Evolutionary conservation across 1,284 basidiomycete species (phyloP).

Genomic region (Taiwanofungus camphoratus): DNA sequence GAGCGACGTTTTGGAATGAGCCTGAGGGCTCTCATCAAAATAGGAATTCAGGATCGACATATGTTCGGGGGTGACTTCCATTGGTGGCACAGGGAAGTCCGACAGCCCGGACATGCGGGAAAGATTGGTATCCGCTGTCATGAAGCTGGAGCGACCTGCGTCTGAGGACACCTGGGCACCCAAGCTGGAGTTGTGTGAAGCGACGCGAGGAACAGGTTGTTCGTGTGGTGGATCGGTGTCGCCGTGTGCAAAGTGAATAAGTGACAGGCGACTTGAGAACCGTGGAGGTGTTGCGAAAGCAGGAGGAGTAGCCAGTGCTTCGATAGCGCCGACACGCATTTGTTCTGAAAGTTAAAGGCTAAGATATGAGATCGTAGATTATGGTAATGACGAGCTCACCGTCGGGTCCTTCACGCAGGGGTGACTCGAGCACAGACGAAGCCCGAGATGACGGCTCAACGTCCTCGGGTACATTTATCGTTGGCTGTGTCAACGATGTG

Average conservation of each 20-base stretch:
- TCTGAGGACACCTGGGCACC: conserved; percentile 37
- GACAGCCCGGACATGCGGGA: conserved; percentile 70
- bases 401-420: conserved; percentile 31
- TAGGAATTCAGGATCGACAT: conserved; percentile 21
- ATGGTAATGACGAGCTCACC: conserved; percentile 32
- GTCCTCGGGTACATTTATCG: conserved; percentile 55
- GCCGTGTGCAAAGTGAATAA: conserved; percentile 19
- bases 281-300: conserved; percentile 35
- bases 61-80: conserved; percentile 18
- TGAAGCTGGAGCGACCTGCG: conserved; percentile 52
- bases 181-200: conserved; percentile 30
- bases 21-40: conserved; percentile 15
- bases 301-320: conserved; percentile 45
- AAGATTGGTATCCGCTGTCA: conserved; percentile 51
- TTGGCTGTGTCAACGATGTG: conserved; percentile 22
- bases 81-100: conserved; percentile 64
- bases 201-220: conserved; percentile 10
- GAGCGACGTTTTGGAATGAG: conserved; percentile 10
- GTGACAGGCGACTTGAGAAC: conserved; percentile 33
- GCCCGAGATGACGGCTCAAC: conserved; percentile 47
- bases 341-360: conserved; percentile 29
- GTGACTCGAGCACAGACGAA: conserved; percentile 42
- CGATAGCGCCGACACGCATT: conserved; percentile 48
- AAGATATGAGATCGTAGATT: neutral
- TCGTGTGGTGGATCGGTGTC: conserved; percentile 10